Evolutionary conservation across 768 basidiomycete species (phyloP).

Genomic region (Boletus rubescentipes): DNA sequence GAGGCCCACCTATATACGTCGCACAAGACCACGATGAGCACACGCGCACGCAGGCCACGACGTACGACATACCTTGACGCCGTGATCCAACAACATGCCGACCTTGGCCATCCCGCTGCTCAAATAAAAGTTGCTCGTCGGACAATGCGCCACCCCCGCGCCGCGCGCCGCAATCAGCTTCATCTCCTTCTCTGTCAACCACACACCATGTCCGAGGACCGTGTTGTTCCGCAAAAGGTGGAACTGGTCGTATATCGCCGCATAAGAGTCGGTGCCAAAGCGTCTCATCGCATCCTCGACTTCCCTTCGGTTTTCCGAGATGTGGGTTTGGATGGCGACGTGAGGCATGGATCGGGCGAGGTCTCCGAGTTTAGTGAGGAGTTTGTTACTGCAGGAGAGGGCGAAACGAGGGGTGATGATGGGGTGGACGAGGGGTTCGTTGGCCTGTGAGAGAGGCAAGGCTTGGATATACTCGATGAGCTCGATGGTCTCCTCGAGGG

Average conservation of each 20-base stretch:
- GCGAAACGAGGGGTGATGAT: slow-evolving; percentile 94
- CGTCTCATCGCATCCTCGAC: slow-evolving; percentile 58
- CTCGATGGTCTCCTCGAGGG: slow-evolving; percentile 57
- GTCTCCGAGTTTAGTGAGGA: slow-evolving; percentile 57
- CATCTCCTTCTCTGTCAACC: slow-evolving; percentile 70
- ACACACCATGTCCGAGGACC: slow-evolving; percentile 82
- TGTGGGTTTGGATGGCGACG: slow-evolving; percentile 86
- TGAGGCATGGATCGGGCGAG: slow-evolving; percentile 55
- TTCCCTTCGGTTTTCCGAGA: slow-evolving; percentile 79
- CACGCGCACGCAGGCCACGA: too few species aligned
- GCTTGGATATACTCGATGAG: slow-evolving; percentile 68
- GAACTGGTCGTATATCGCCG: slow-evolving; percentile 74
- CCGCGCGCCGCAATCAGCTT: slow-evolving; percentile 57
- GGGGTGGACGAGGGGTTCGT: slow-evolving; percentile 72
- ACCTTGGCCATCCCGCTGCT: slow-evolving; percentile 80
- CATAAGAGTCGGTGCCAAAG: slow-evolving; percentile 70
- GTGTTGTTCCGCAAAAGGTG: slow-evolving; percentile 75
- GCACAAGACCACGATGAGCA: neutral
- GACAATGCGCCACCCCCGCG: slow-evolving; percentile 88
- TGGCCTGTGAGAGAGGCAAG: slow-evolving; percentile 36
- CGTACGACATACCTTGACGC: slow-evolving; percentile 63
- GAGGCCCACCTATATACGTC: slow-evolving; percentile 55
- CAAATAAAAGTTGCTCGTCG: slow-evolving; percentile 89
- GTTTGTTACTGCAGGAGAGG: slow-evolving; percentile 70
- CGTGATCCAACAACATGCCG: slow-evolving; percentile 71